Conservation (phyloP, 164 flowering plant genomes). For the Stephania cephalantha region DNA sequence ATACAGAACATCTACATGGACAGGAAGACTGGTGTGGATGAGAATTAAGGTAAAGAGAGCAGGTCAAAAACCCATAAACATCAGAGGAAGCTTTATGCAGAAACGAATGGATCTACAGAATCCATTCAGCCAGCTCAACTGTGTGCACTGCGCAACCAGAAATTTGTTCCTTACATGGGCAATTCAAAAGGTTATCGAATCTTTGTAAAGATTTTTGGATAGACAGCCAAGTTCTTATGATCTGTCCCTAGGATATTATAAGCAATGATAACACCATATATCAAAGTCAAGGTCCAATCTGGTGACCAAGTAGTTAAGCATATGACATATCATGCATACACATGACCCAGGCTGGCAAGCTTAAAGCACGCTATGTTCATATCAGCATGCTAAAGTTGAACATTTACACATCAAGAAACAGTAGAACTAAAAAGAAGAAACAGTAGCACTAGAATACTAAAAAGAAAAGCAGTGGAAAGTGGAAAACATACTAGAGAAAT, state of each 20-base stretch:
- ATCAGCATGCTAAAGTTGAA: neutral
- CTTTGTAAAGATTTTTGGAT: no score
- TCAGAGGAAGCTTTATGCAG: neutral
- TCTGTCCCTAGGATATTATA: neutral
- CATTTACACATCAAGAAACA: neutral
- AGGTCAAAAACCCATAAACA: neutral
- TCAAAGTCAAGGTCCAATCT: neutral
- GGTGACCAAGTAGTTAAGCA: neutral
- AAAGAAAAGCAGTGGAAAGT: constrained; percentile 6
- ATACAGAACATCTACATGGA: neutral
- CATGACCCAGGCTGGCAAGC: neutral
- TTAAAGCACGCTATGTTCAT: neutral
- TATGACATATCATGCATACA: neutral
- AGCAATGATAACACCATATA: neutral
- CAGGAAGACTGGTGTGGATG: neutral
- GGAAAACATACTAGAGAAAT: constrained; percentile 48
- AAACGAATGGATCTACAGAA: neutral
- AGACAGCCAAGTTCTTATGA: neutral
- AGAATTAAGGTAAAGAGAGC: neutral
- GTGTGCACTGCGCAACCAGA: no score
- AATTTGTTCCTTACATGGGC: no score
- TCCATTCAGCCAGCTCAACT: neutral
- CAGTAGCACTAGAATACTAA: neutral
- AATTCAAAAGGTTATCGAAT: no score
- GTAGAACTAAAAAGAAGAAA: neutral